phyloP scores from a whole-genome alignment of 192 early-diverging fungal genomes.

The Coemansia interrupta region DNA sequence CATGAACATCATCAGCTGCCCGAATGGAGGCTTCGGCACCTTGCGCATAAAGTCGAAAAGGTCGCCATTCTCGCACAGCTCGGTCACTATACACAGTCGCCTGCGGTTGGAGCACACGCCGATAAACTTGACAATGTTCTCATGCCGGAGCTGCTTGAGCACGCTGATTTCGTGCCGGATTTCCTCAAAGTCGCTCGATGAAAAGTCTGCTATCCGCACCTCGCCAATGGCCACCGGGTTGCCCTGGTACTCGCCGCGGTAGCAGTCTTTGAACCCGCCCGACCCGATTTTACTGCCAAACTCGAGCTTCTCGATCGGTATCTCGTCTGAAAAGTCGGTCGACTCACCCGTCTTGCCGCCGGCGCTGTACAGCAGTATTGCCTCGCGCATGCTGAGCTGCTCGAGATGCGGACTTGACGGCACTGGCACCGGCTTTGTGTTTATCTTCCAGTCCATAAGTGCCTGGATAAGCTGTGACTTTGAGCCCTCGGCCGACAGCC shows the following conservation, averaged over 20 bases:
- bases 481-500: slow-evolving; percentile 61
- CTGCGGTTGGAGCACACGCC: slow-evolving; percentile 66
- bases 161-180: slow-evolving; percentile 76
- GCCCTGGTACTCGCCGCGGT: slow-evolving; percentile 60
- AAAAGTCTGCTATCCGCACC: slow-evolving; percentile 64
- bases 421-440: slow-evolving; percentile 63
- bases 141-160: slow-evolving; percentile 71
- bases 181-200: slow-evolving; percentile 63
- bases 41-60: slow-evolving; percentile 70
- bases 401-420: slow-evolving; percentile 66
- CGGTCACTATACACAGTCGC: slow-evolving; percentile 69
- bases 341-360: slow-evolving; percentile 47
- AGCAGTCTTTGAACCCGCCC: slow-evolving; percentile 79
- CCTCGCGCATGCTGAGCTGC: slow-evolving; percentile 47
- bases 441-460: slow-evolving; percentile 64
- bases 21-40: slow-evolving; percentile 59
- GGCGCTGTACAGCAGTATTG: slow-evolving; percentile 44
- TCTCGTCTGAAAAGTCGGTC: slow-evolving; percentile 58
- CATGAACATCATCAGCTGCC: slow-evolving; percentile 70
- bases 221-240: slow-evolving; percentile 70
- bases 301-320: slow-evolving; percentile 58
- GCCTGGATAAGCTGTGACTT: slow-evolving; percentile 59
- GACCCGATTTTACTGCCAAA: slow-evolving; percentile 67
- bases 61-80: slow-evolving; percentile 72
- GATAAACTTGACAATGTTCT: slow-evolving; percentile 70